Evolutionary conservation across 1,139 yeast genomes (phyloP), one percentile per base, ranked within the genome.

Genomic region (Diutina scorzettiae): DNA sequence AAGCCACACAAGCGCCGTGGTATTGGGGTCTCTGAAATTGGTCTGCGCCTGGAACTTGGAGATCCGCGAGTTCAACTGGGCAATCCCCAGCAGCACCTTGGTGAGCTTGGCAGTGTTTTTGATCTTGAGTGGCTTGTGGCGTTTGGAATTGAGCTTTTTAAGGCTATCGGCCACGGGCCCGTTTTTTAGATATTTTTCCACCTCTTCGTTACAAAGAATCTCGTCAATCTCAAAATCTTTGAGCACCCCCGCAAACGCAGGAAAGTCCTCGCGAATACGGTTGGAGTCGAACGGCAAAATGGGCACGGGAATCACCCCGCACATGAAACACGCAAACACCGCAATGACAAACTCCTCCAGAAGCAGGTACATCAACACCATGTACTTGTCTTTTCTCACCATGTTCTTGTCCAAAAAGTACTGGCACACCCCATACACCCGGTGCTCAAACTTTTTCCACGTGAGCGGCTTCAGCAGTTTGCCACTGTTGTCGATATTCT

Each of bases 281-380:
- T 71, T 73, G 9, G 78, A 70, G 50, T 83, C 89, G 43, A 87
- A 64, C 0, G 95, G 87, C 5, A 82, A 68, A 58, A 91, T 60
- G 0, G 97, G 96, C 14, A 91, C 76, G 0, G 91, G 81, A 6
- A 83, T 71, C 3, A 87, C 66, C 1, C 96, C 96, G 47, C 89
- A 73, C 47, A 81, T 62, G 56, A 91, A 72, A 56, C 97, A 91
- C 0, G 98, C 96, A 57, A 79, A 79, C 0, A 87, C 68, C 1
- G 95, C 86, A 37, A 85, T 76, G 6, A 82, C 76, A 55, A 77
- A 91, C 48, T 91, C 97, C 46, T 89, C 96, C 1, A 91, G 78
- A 43, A 91, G 74, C 0, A 95, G 81, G 55, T 84, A 86, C 82
- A 87, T 82, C 49, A 91, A 64, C 4, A 89, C 70, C 5, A 85